phyloP scores from a whole-genome alignment of 2,329 filamentous ascomycete genomes.

The Claviceps citrina region DNA sequence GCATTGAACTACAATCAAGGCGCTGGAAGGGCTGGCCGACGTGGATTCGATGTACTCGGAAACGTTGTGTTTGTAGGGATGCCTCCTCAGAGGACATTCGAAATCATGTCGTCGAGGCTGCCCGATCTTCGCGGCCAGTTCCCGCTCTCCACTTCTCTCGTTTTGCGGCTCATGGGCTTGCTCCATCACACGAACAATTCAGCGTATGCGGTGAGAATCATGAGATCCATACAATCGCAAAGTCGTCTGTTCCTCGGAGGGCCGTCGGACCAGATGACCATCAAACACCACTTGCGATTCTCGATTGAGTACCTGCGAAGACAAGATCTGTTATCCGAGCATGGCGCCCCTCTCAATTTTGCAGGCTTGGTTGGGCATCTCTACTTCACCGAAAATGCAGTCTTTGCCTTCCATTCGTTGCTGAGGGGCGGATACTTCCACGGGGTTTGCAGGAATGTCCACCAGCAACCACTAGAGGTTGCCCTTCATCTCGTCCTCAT shows the following conservation, averaged over 20 bases:
- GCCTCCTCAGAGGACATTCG: slow-evolving; percentile 39
- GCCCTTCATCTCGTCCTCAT: slow-evolving; percentile 54
- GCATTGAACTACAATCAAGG: slow-evolving; percentile 64
- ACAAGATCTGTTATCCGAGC: slow-evolving; percentile 45
- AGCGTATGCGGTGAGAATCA: slow-evolving; percentile 15
- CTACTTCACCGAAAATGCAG: slow-evolving; percentile 61
- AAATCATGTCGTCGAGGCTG: slow-evolving; percentile 55
- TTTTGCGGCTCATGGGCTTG: slow-evolving; percentile 53
- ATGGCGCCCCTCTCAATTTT: slow-evolving; percentile 55
- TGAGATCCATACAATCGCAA: slow-evolving; percentile 55
- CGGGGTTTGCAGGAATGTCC: slow-evolving; percentile 41
- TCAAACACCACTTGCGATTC: slow-evolving; percentile 64
- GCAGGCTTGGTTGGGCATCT: slow-evolving; percentile 54
- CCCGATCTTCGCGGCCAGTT: slow-evolving; percentile 67
- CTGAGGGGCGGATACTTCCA: slow-evolving; percentile 56
- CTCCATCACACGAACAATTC: slow-evolving; percentile 25
- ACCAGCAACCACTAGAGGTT: no score
- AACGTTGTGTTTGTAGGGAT: slow-evolving; percentile 68
- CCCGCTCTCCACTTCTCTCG: slow-evolving; percentile 56
- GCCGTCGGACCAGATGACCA: slow-evolving; percentile 48
- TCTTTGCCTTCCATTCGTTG: slow-evolving; percentile 63
- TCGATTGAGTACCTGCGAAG: slow-evolving; percentile 65
- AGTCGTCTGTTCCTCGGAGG: slow-evolving; percentile 57
- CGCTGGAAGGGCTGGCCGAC: slow-evolving; percentile 61
- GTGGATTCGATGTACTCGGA: slow-evolving; percentile 66